Evolutionary conservation across 768 basidiomycete genomes (phyloP), one percentile per base, ranked within the genome.

Genomic region (Trametes cubensis): DNA sequence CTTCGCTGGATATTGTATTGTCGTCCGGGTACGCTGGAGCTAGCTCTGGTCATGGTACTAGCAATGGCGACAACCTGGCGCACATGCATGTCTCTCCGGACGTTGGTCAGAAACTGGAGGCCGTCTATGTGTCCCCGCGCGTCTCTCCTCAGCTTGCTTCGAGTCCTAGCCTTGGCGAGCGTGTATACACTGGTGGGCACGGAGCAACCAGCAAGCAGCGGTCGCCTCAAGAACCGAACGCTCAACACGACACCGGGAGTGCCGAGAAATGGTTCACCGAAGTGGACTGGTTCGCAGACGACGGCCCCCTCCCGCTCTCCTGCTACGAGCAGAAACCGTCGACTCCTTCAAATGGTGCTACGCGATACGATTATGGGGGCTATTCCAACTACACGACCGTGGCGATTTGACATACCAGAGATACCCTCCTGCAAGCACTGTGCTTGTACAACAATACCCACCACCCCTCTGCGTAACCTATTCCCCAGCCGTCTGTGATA

Each of bases 211-310:
- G 7, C 14, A 25, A 42, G 39, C 34, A 21, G 40, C 6, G n/a
- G 34, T 4, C 25, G 6, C n/a, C n/a, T 30, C 14, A 20, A 2
- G 42, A 30, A 15, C 4, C n/a, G 6, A 11, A 52, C n/a, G 30
- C 51, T 8, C 18, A 18, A n/a, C 18, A 20, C 8, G 39, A 18
- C n/a, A 10, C 30, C 13, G 48, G 48, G 13, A 25, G 15, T 21
- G 30, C 21, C 1, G 48, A 55, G 57, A 59, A 45, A 15, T 63
- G 62, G 62, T 63, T 63, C 39, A 63, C 52, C 4, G 62, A 63
- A 14, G 62, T 63, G 10, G 62, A 59, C 46, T 63, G 62, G 62
- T 49, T 49, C 30, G 62, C 57, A 28, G 62, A 54, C 4, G 62
- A 59, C 28, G 57, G 62, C 13, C 62, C 62, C 5, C 48, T 57